Evolutionary conservation across 169 alveolate species (phyloP).

Genomic region (Plasmodium coatneyi): DNA sequence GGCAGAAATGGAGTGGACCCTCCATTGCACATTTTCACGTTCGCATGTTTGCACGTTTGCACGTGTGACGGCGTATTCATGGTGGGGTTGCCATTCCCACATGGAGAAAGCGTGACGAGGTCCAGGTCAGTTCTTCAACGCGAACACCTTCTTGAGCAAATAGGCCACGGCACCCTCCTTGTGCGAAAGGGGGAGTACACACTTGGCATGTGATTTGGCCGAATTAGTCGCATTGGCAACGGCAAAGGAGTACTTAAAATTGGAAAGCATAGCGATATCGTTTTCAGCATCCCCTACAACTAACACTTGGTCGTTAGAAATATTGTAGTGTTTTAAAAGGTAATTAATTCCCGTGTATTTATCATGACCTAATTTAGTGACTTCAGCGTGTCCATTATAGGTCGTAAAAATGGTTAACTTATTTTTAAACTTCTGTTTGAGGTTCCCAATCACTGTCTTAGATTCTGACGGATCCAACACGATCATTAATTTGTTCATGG

Average conservation of each 20-base stretch:
- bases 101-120: not conserved
- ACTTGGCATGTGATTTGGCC: constrained; percentile 56
- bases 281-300: constrained; percentile 75
- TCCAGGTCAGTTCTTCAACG: constrained; percentile 18
- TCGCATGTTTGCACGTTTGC: not conserved
- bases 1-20: not conserved
- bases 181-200: constrained; percentile 57
- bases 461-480: constrained; percentile 72
- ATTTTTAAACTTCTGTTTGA: constrained; percentile 17
- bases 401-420: constrained; percentile 66
- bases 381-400: constrained; percentile 70
- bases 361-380: constrained; percentile 65
- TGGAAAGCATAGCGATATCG: constrained; percentile 67
- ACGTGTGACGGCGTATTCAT: not conserved
- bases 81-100: not conserved
- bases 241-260: constrained; percentile 67
- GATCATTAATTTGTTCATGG: constrained; percentile 61
- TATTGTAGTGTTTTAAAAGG: constrained; percentile 48
- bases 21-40: too few relatives aligned
- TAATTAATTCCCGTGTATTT: constrained; percentile 67
- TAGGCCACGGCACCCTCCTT: constrained; percentile 70
- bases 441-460: constrained; percentile 19
- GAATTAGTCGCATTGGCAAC: constrained; percentile 70
- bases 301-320: constrained; percentile 58
- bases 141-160: constrained; percentile 58